Evolutionary conservation across 352 stramenopile genomes (phyloP).

Genomic region (Phytophthora colocasiae): DNA sequence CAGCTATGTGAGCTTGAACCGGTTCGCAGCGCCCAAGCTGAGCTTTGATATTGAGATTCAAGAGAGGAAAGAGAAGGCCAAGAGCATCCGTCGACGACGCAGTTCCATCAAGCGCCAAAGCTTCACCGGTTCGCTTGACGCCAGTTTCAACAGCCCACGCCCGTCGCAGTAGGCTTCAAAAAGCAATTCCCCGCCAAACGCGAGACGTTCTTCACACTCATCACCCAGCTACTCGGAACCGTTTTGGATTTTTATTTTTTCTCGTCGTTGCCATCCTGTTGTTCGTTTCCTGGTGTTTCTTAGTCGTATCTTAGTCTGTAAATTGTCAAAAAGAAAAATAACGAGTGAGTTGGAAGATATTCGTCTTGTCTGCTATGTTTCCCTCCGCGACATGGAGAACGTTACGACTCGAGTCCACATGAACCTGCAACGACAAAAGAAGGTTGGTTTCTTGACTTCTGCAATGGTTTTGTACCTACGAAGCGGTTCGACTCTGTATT

Average conservation of each 20-base stretch:
- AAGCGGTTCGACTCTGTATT: slow-evolving; percentile 35
- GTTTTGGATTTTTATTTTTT: slow-evolving; percentile 39
- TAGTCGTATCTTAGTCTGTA: slow-evolving; percentile 31
- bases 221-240: slow-evolving; percentile 25
- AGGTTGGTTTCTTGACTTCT: slow-evolving; percentile 1
- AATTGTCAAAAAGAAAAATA: slow-evolving; percentile 39
- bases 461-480: background rate
- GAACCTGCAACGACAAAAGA: slow-evolving; percentile 18
- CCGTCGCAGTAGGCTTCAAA: slow-evolving; percentile 27
- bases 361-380: slow-evolving; percentile 22
- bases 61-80: slow-evolving; percentile 75
- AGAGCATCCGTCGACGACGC: slow-evolving; percentile 62
- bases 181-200: slow-evolving; percentile 20
- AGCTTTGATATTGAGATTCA: slow-evolving; percentile 76
- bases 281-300: slow-evolving; percentile 24
- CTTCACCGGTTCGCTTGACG: slow-evolving; percentile 40
- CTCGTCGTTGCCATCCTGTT: slow-evolving; percentile 17
- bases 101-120: slow-evolving; percentile 54
- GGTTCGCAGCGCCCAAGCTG: slow-evolving; percentile 75
- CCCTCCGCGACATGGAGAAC: slow-evolving; percentile 20
- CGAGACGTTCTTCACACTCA: slow-evolving; percentile 30
- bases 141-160: slow-evolving; percentile 19
- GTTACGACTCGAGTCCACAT: slow-evolving; percentile 17
- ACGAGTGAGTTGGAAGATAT: slow-evolving; percentile 25
- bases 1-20: slow-evolving; percentile 82